Base-by-base conservation (phyloP, 441 rosid species). In the Erodium moschatum region DNA sequence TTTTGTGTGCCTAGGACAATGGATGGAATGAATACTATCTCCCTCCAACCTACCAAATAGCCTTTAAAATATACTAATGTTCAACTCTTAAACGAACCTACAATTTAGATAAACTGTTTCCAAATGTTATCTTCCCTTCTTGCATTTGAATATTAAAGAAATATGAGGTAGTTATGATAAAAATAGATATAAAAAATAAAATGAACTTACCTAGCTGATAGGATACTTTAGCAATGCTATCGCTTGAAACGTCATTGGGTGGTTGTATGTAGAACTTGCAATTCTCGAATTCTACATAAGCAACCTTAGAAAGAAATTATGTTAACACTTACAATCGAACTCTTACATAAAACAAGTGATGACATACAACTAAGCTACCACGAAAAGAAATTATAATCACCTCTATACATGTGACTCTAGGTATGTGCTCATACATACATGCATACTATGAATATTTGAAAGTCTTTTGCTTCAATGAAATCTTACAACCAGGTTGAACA, bases 231-330 rank as follows among this genome's bases (percentile, higher is more conserved):
- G 71, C 76, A 64, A 20, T 46, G 70, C 67, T 69, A 54, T 13
- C 50, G 31, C 27, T 42, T 38, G 69, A 61, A 13, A 42, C 64
- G 52, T 79, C 70, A 56, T 38, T 66, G 16, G 80, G 80, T 64
- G 82, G 80, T 38, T 72, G 76, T 66, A 80, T 38, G 71, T 72
- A 80, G 70, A 80, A 69, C 38, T 50, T 66, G 63, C 44, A 67
- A 11, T 21, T 58, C 19, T 72, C 69, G 9, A 38, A 69, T 52
- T 72, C 74, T n/a, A 70, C 76, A 60, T 72, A 40, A 44, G 71
- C 83, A 58, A 76, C 83, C 83, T 80, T 61, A 24, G 60, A 18
- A 64, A 69, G 42, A 40, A 20, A 40, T 13, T 15, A 62, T 11
- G 42, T 70, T 44, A 72, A 16, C 27, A 54, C 12, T 52, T n/a